Evolutionary conservation across 192 early-diverging fungal genomes (phyloP), one percentile per base, ranked within the genome.

Genomic region (Coemansia sp.): DNA sequence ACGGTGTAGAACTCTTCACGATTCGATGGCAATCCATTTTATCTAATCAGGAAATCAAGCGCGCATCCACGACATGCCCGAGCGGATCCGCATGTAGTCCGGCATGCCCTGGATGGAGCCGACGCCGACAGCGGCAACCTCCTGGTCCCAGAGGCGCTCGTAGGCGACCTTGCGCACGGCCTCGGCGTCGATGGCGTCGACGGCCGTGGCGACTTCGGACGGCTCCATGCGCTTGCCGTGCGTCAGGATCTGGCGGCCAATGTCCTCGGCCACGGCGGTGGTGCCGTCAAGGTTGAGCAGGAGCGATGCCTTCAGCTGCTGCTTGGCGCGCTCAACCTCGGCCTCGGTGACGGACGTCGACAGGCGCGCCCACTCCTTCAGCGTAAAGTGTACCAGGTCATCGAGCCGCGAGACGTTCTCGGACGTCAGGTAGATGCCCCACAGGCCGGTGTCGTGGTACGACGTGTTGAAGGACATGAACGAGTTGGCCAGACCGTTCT

Each of bases 391-490:
- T 23, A 91, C 73, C 35, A 95, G 76, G 51, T 95, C 90, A 70
- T 94, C 91, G 45, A 97, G 77, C 49, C 80, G 64, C 52, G 77
- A 76, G 52, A 77, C 76, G 74, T 89, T 87, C 71, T 96, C 88
- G 17, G 88, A 85, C 31, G 85, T 82, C 43, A 91, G 65, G 80
- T 97, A 98, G 58, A 94, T 91, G 47, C 95, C 95, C 78, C 91
- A 98, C 38, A 98, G 79, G 32, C 95, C 95, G 17, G 92, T 96
- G 73, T 98, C 95, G 31, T 85, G 85, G 83, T 98, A 98, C 13
- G 92, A 92, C 19, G 95, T 97, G 80, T 98, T 96, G 82, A 98
- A 98, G 40, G 93, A 87, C 90, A 95, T 92, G 85, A 94, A 98
- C 41, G 90, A 94, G 79, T 94, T 98, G 61, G 92, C 95, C 46